Evolutionary conservation across 2,329 filamentous ascomycete genomes (phyloP), one percentile per base, ranked within the genome.

Genomic region (Cladophialophora bantiana): DNA sequence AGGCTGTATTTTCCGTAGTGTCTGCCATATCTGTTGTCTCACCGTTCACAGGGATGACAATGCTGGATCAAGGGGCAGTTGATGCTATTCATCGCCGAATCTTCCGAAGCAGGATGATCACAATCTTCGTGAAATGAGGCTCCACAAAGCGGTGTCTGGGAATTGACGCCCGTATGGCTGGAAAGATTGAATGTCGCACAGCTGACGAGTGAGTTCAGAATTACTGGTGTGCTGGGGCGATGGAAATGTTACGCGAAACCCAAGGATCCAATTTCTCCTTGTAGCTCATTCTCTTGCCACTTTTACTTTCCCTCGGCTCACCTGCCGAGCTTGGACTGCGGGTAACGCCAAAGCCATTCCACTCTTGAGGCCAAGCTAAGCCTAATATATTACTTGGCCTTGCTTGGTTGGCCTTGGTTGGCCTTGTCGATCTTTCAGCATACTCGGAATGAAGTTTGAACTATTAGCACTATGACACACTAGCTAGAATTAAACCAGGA

Each of bases 221-320:
- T 26, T 26, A 26, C 26, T 26, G 26, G 26, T 3, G 26, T 26
- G 26, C 26, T 26, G 26, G 26, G 26, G 26, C 26, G 26, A 40
- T 15, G 13, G 36, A 38, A 10, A 13, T 1, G 9, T 40, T 15
- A 40, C 38, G 13, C 10, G 7, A 12, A 1, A 13, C 15, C 38
- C 10, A 40, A 40, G 38, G 38, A 40, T 13, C 10, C 13, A 9
- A 9, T 13, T 40, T 13, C 10, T 40, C 10, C 7, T 10, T 4
- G 38, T 4, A 13, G 38, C 38, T 1, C 10, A 40, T 10, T 40
- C 15, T 13, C 15, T 40, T 13, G 38, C 38, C 13, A 13, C 38
- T 40, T 40, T 40, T 3, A 48, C n/a, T 48, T 48, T 7, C n/a
- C 42, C 42, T 48, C 42, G 42, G 42, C 42, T 48, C 42, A 48